Base-by-base conservation (phyloP, 345 rosid species). In the Rhizophora mangle region DNA sequence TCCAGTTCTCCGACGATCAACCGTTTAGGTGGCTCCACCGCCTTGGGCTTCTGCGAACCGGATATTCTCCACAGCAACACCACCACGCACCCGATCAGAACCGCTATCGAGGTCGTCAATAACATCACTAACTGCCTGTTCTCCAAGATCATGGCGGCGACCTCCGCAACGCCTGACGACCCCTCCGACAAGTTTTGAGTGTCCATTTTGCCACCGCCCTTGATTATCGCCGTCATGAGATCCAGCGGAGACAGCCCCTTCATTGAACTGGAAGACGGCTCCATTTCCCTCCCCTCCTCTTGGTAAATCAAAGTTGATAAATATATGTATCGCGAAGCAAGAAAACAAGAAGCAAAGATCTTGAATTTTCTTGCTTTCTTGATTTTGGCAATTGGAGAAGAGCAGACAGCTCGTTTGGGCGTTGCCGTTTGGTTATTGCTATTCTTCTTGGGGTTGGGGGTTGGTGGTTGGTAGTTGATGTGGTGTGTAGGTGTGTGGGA, bases 31-130 rank as follows among this genome's bases (percentile, higher is more conserved):
- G 85, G 84, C 53, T 76, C 85, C 7, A 78, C 10, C 26, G 47
- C 53, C 78, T 78, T 85, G 6, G 83, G 43, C 72, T 83, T 86
- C 68, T 73, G 82, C 36, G 76, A 37, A 37, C 72, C 60, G 29
- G 99, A 90, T 83, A 97, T 85, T 74, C 97, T 80, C 92, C 85
- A 90, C 6, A 92, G 62, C 20, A 96, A 80, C 46, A 89, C 80
- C 31, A 92, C 86, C n/a, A 85, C 91, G 74, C 97, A 92, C 15
- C 99, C 99, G 59, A 96, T 75, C 58, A 96, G 73, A 52, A 96
- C 91, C 0, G 99, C 98, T 32, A 96, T 78, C 61, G 98, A 90
- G 65, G 99, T 96, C 9, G 99, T 80, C 1, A 96, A 71, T 37
- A 96, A 63, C 88, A 88, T 82, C 0, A 89, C 87, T 63, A 92